Conservation (phyloP, 805 yeast species). For the Tetrapisispora arboricola region DNA sequence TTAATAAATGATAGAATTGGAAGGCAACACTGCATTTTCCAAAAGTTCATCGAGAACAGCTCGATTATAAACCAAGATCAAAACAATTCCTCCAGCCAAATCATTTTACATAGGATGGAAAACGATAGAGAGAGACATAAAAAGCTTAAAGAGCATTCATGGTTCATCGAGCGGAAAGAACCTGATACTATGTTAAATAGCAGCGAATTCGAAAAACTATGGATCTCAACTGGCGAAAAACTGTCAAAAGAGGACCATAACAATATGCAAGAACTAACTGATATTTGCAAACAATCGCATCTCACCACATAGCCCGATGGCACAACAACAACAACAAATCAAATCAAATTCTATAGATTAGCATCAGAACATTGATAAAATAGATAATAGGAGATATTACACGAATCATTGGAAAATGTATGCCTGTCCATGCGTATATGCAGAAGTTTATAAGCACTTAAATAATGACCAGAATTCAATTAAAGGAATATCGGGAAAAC, state of each 20-base stretch:
- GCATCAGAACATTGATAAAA: too few relatives aligned
- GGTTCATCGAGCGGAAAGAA: slow-evolving; percentile 1
- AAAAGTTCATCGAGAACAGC: slow-evolving; percentile 2
- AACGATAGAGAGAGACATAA: slow-evolving; percentile 89
- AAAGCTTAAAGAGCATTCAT: slow-evolving; percentile 75
- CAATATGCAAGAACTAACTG: slow-evolving; percentile 45
- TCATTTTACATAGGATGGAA: slow-evolving; percentile 68
- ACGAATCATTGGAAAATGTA: too few relatives aligned
- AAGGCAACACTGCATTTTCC: slow-evolving; percentile 6
- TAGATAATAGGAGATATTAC: too few relatives aligned
- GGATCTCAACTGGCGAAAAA: slow-evolving; percentile 28
- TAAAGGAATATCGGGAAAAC: too few relatives aligned
- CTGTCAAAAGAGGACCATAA: slow-evolving; percentile 39
- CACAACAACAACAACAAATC: not conserved
- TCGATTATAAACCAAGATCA: not conserved
- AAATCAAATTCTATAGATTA: too few relatives aligned
- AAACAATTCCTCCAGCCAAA: not conserved
- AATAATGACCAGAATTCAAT: too few relatives aligned
- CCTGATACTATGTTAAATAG: slow-evolving; percentile 25
- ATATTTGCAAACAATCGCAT: slow-evolving; percentile 44
- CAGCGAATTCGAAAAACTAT: slow-evolving; percentile 40
- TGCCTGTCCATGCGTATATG: too few relatives aligned
- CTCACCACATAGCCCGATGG: slow-evolving; percentile 2
- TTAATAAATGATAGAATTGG: slow-evolving; percentile 13
- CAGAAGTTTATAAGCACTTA: too few relatives aligned